Percentiles rank a stretch among this genome's conserved stretches.
phyloP scores from a whole-genome alignment of 352 stramenopile genomes.

The Phytophthora tubulina region DNA sequence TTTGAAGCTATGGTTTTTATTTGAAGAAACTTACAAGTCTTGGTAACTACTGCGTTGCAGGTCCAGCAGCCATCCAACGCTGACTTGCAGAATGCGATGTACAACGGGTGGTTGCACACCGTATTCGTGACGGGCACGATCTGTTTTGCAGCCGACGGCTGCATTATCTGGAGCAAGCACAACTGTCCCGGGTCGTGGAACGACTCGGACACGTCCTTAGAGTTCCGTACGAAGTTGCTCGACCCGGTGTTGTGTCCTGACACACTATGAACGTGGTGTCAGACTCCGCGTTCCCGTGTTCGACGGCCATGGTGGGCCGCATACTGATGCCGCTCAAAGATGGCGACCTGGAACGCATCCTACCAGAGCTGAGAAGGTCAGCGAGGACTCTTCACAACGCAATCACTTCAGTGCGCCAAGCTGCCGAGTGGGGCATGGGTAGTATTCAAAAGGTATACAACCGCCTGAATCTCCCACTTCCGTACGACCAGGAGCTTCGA shows the following conservation, averaged over 20 bases:
- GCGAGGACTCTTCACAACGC: conserved; percentile 1
- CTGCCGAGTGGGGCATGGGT: not conserved
- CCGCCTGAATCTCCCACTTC: not conserved
- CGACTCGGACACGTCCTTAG: too few relatives aligned
- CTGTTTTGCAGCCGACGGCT: too few relatives aligned
- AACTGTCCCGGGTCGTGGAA: too few relatives aligned
- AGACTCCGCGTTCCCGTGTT: conserved; percentile 9
- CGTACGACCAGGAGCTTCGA: conserved; percentile 2
- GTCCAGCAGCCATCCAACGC: conserved; percentile 7
- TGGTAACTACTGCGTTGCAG: not conserved
- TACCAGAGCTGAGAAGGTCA: not conserved
- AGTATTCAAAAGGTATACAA: too few relatives aligned
- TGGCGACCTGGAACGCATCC: too few relatives aligned
- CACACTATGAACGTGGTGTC: not conserved
- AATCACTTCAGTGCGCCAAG: conserved; percentile 6
- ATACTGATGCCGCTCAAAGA: too few relatives aligned
- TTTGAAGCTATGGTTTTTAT: not conserved
- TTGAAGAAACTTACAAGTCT: not conserved
- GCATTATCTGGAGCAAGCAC: too few relatives aligned
- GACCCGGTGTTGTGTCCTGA: conserved; percentile 17
- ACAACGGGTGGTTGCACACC: too few relatives aligned
- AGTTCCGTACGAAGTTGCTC: not conserved
- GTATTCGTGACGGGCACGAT: too few relatives aligned
- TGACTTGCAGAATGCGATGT: too few relatives aligned
- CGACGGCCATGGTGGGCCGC: not conserved